Evolutionary conservation across 257 asterid genomes (phyloP).

Genomic region (Mentha longifolia): DNA sequence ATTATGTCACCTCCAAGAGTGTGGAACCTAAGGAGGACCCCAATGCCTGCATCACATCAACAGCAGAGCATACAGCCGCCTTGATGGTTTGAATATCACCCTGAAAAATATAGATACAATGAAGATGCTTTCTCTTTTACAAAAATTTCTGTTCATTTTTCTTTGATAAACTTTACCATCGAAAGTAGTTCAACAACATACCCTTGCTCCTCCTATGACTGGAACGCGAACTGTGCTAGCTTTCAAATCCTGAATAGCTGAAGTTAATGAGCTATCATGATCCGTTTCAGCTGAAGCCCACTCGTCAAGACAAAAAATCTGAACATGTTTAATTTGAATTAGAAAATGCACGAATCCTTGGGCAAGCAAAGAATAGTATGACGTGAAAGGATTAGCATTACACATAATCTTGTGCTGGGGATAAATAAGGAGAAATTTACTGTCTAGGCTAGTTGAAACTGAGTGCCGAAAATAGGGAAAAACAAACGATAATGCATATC

Average conservation of each 20-base stretch:
- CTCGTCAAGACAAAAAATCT: conserved; percentile 71
- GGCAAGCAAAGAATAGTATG: conserved; percentile 24
- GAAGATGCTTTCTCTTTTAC: conserved; percentile 16
- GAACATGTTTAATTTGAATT: conserved; percentile 41
- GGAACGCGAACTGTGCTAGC: conserved; percentile 87
- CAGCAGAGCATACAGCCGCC: conserved; percentile 82
- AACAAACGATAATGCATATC: background rate
- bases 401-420: background rate
- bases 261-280: conserved; percentile 64
- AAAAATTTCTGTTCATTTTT: background rate
- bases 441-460: background rate
- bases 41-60: conserved; percentile 80
- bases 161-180: conserved; percentile 22
- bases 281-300: conserved; percentile 83
- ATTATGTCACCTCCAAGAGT: conserved; percentile 61
- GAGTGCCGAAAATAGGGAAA: background rate
- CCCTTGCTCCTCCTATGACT: conserved; percentile 77
- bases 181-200: conserved; percentile 40
- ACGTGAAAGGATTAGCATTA: background rate
- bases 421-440: background rate
- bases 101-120: conserved; percentile 47
- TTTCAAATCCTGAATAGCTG: conserved; percentile 72
- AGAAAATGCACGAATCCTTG: conserved; percentile 28
- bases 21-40: conserved; percentile 68
- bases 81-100: conserved; percentile 73